Evolutionary conservation across 164 flowering plant genomes (phyloP), one percentile per base, ranked within the genome.

Genomic region (Pachysandra terminalis): DNA sequence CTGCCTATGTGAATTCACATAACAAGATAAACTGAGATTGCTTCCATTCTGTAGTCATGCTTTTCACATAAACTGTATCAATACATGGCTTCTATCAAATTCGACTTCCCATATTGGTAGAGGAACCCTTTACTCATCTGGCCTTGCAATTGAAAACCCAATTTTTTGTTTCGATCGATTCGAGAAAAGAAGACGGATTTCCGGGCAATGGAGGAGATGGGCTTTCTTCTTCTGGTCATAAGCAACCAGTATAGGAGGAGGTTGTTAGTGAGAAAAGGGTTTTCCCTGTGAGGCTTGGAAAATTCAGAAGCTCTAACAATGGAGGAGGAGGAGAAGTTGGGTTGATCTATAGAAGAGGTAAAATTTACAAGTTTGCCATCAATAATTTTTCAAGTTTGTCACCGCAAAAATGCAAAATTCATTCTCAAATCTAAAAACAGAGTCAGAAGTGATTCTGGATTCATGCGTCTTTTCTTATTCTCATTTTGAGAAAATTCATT

Each of bases 11-110:
- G 89, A 84, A 49, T 87, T 87, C 59, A 28, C 79, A 41, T 82
- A 77, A 37, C 78, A 82, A 59, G 91, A 87, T 70, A 80, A 81
- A 69, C 71, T 87, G 59, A 78, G 91, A 66, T 74, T 87, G 78
- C 86, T 87, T 63, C 91, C 91, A 12, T 65, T 65, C 55, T 87
- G 91, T 70, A 81, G 89, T 70, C 91, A 87, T 80, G 91, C 91
- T 35, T 87, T 87, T 67, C 91, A 87, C 57, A 77, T 85, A 54
- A 78, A 58, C 59, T 87, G 91, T 66, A 87, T 87, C 51, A 89
- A 87, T 72, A 85, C 89, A 55, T 87, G 91, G 91, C 83, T 87
- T 14, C 64, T 87, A n/a, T 81, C 89, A n/a, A 85, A 86, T 56
- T 87, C 91, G 4, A 82, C 91, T 0, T 87, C 89, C 64, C 91